Conservation (phyloP, 176 grass and related monocot genomes). For the Triticum monococcum region DNA sequence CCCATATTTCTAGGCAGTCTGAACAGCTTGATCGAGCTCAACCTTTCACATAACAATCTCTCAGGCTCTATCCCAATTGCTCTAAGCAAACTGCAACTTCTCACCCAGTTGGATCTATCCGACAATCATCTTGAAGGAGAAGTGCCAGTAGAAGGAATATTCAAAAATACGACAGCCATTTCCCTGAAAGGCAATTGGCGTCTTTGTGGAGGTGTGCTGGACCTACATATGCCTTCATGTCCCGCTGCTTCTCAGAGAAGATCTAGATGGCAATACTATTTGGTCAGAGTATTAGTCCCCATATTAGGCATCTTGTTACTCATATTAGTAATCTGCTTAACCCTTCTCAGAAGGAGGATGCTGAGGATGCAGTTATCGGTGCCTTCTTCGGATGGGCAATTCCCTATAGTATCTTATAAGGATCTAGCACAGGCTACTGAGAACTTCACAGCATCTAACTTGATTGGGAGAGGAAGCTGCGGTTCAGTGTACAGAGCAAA, state of each 20-base stretch:
- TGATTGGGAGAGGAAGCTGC: slow-evolving; percentile 48
- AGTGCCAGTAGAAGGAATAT: slow-evolving; percentile 41
- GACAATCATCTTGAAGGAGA: slow-evolving; percentile 44
- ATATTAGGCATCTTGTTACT: not conserved
- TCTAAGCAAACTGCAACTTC: slow-evolving; percentile 26
- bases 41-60: slow-evolving; percentile 32
- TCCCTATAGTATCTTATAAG: slow-evolving; percentile 40
- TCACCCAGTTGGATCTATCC: slow-evolving; percentile 26
- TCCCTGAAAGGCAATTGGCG: slow-evolving; percentile 22
- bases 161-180: slow-evolving; percentile 30
- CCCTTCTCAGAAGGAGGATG: not conserved
- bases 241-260: not conserved
- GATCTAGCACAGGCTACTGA: slow-evolving; percentile 53
- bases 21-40: slow-evolving; percentile 4
- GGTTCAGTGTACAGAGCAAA: slow-evolving; percentile 55
- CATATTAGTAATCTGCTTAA: slow-evolving; percentile 1
- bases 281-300: slow-evolving; percentile 14
- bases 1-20: slow-evolving; percentile 3
- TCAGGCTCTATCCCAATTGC: slow-evolving; percentile 36
- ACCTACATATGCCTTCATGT: slow-evolving; percentile 43
- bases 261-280: not conserved
- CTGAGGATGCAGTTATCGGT: not conserved
- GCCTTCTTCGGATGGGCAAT: not conserved
- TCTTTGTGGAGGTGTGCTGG: slow-evolving; percentile 45
- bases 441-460: slow-evolving; percentile 40